Evolutionary conservation across 345 rosid genomes (phyloP).

Genomic region (Syzygium aqueum): DNA sequence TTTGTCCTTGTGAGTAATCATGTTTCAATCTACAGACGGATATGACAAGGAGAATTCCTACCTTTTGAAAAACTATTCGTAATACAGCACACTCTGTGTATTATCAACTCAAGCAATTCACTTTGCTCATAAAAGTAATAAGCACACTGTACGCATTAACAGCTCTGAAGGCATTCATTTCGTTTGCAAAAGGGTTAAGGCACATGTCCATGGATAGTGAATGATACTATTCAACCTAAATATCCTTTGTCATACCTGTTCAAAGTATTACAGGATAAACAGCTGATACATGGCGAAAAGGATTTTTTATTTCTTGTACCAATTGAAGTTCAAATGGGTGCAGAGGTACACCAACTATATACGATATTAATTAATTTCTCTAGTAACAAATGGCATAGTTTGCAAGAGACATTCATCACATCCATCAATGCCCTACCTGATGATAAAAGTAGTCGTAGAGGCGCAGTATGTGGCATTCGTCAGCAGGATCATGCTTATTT

Average conservation of each 20-base stretch:
- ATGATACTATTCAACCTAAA: background rate
- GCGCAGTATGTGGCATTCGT: constrained; percentile 75
- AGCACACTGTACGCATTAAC: background rate
- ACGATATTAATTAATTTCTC: background rate
- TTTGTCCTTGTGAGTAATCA: background rate
- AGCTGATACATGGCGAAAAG: background rate
- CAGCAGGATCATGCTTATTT: constrained; percentile 82
- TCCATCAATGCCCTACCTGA: constrained; percentile 34
- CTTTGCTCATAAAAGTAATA: background rate
- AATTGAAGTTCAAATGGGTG: background rate
- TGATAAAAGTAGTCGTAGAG: constrained; percentile 95
- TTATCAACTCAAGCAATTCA: background rate
- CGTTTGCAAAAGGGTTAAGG: background rate
- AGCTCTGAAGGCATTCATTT: background rate
- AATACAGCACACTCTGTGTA: background rate
- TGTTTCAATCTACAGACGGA: background rate
- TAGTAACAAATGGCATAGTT: background rate
- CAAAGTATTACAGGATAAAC: background rate
- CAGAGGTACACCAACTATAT: background rate
- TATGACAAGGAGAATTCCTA: background rate
- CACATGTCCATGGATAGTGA: background rate
- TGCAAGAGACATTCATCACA: background rate
- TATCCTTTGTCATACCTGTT: background rate
- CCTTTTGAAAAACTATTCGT: background rate
- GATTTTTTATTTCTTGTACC: background rate